These are phyloP conservation scores for Fistulifera pelliculosa DNA, from an alignment of 108 stramenopile species.

Conservation along the genomic window DNA sequence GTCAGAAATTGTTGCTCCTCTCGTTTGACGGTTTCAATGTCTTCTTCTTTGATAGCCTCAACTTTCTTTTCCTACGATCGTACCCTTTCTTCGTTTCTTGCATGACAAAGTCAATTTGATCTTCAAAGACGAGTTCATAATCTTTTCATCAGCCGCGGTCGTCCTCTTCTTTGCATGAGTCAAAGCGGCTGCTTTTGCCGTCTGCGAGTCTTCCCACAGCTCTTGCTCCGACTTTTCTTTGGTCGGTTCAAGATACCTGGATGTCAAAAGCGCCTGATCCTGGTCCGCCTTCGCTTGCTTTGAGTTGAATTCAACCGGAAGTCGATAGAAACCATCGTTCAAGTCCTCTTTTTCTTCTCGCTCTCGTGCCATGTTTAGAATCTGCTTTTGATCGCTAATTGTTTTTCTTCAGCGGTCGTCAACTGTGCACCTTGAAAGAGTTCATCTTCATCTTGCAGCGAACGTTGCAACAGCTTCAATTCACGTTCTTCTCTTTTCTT, in stretches of 20 bases:
- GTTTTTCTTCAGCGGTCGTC: constrained; percentile 65
- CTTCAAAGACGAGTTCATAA: constrained; percentile 94
- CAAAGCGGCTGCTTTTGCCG: constrained; percentile 45
- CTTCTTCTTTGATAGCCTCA: constrained; percentile 34
- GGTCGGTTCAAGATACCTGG: constrained; percentile 89
- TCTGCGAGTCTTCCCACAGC: constrained; percentile 95
- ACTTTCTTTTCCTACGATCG: constrained; percentile 39
- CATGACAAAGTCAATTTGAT: constrained; percentile 94
- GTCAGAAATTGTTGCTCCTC: constrained; percentile 39
- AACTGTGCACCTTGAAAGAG: constrained; percentile 69
- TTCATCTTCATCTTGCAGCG: constrained; percentile 91
- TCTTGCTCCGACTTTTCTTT: constrained; percentile 92
- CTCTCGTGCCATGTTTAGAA: constrained; percentile 73
- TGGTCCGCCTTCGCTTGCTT: constrained; percentile 49
- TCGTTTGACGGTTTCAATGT: constrained; percentile 5
- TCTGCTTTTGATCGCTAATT: constrained; percentile 69
- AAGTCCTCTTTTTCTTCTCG: constrained; percentile 29
- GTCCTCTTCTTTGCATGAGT: constrained; percentile 16
- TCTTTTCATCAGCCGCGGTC: constrained; percentile 5
- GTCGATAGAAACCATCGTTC: constrained; percentile 65
- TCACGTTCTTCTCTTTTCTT: constrained; percentile 92
- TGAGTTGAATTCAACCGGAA: constrained; percentile 64
- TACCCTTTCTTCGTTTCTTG: constrained; percentile 77
- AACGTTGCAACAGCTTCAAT: constrained; percentile 76
- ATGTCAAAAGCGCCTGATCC: constrained; percentile 64